phyloP scores from a whole-genome alignment of 345 rosid species.

The Gossypium mustelinum region DNA sequence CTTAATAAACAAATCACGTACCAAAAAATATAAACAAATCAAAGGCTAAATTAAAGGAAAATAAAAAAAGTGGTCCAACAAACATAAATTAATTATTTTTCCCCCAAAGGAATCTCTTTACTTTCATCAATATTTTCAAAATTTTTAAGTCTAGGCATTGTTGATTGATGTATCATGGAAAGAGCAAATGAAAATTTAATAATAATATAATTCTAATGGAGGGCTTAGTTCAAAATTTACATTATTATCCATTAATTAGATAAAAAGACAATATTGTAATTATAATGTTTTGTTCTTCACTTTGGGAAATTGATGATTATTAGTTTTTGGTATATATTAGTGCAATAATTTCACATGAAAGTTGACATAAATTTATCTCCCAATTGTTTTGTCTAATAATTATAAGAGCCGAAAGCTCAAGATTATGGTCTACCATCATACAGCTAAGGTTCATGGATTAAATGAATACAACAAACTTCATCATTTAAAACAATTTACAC shows the following conservation, averaged over 20 bases:
- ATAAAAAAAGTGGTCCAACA: conserved; percentile 2
- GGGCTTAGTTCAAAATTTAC: conserved; percentile 1
- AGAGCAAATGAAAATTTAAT: not conserved
- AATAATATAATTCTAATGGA: not conserved
- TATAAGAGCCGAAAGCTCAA: not conserved
- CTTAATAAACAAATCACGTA: conserved; percentile 9
- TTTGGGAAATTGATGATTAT: not conserved
- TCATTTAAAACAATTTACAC: not conserved
- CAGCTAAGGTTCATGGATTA: not conserved
- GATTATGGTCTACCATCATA: not conserved
- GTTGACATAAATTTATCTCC: not conserved
- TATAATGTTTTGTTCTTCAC: not conserved
- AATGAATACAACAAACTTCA: not conserved
- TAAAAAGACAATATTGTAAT: not conserved
- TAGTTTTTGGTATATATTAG: not conserved
- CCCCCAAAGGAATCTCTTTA: not conserved
- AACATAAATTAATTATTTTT: not conserved
- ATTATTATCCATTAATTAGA: conserved; percentile 4
- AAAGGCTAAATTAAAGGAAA: conserved; percentile 11
- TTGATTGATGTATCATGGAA: not conserved
- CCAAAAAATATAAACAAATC: conserved; percentile 2
- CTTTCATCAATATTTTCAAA: conserved; percentile 1
- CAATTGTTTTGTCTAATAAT: not conserved
- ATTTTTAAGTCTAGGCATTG: not conserved
- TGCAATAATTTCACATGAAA: not conserved